phyloP scores from a whole-genome alignment of 495 filamentous ascomycete genomes.

The Penicillium simplicissimum region DNA sequence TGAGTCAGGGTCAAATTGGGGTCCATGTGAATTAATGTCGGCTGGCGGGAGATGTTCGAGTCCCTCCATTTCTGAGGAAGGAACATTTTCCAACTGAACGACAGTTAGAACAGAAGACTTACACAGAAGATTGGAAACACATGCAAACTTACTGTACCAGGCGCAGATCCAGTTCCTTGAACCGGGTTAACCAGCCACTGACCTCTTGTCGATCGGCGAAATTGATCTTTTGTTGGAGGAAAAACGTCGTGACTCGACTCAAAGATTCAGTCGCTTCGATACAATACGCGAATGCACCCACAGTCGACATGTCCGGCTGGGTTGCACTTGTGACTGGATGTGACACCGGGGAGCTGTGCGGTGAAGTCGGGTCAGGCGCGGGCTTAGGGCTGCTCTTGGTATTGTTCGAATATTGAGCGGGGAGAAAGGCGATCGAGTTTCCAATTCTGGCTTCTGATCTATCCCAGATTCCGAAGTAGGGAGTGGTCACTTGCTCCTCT shows the following conservation, averaged over 20 bases:
- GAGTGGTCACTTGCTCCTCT: slow-evolving; percentile 29
- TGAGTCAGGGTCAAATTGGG: slow-evolving; percentile 22
- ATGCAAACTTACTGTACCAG: slow-evolving; percentile 14
- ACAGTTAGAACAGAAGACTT: background rate
- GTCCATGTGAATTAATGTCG: slow-evolving; percentile 7
- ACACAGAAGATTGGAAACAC: background rate
- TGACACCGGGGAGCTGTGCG: background rate
- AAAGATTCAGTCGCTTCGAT: slow-evolving; percentile 28
- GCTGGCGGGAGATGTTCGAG: background rate
- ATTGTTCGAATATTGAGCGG: background rate
- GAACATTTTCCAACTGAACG: slow-evolving; percentile 42
- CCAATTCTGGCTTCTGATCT: slow-evolving; percentile 17
- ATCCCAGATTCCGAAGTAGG: slow-evolving; percentile 43
- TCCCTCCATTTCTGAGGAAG: slow-evolving; percentile 41
- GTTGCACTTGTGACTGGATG: background rate
- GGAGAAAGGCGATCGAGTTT: background rate
- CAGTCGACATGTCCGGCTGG: slow-evolving; percentile 14
- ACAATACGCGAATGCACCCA: slow-evolving; percentile 13
- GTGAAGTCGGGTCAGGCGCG: background rate
- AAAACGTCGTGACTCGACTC: slow-evolving; percentile 5
- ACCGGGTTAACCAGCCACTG: slow-evolving; percentile 33
- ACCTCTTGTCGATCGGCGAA: slow-evolving; percentile 30
- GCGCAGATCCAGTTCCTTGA: slow-evolving; percentile 19
- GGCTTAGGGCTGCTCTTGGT: background rate
- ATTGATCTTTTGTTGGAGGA: slow-evolving; percentile 19